These are phyloP conservation scores for Pleurotus tuber-regium DNA, from an alignment of 768 basidiomycete genomes.

Conservation along the genomic window DNA sequence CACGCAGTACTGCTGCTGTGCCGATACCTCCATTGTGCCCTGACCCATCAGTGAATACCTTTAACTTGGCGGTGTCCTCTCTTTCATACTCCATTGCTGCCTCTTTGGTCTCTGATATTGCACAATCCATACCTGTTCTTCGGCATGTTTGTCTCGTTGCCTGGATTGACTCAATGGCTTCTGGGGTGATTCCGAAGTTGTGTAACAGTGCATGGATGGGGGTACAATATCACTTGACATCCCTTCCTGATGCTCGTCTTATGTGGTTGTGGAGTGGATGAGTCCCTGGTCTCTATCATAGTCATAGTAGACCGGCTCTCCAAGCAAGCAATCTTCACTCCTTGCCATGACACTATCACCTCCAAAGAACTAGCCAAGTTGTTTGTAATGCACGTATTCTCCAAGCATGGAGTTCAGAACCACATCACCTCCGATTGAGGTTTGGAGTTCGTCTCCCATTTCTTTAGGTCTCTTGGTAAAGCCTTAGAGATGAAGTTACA, in stretches of 20 bases:
- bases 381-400: too few species aligned
- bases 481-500: too few species aligned
- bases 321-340: too few species aligned
- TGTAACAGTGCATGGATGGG: slow-evolving; percentile 14
- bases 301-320: too few species aligned
- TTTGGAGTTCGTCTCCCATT: too few species aligned
- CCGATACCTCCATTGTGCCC: slow-evolving; percentile 1
- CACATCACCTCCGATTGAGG: too few species aligned
- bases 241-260: neutral
- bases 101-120: slow-evolving; percentile 1
- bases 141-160: neutral
- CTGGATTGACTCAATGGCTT: slow-evolving; percentile 10
- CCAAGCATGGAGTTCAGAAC: too few species aligned
- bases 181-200: slow-evolving; percentile 6
- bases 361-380: too few species aligned
- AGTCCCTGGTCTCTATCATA: too few species aligned
- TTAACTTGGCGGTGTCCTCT: slow-evolving; percentile 1
- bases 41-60: slow-evolving; percentile 12
- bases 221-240: slow-evolving; percentile 10
- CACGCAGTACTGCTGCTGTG: slow-evolving; percentile 13
- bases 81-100: neutral
- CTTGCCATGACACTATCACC: too few species aligned
- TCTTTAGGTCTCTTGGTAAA: too few species aligned
- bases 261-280: slow-evolving; percentile 19
- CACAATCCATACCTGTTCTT: neutral